Evolutionary conservation across 2,329 filamentous ascomycete species (phyloP).

Genomic region (Aspergillus ruber): DNA sequence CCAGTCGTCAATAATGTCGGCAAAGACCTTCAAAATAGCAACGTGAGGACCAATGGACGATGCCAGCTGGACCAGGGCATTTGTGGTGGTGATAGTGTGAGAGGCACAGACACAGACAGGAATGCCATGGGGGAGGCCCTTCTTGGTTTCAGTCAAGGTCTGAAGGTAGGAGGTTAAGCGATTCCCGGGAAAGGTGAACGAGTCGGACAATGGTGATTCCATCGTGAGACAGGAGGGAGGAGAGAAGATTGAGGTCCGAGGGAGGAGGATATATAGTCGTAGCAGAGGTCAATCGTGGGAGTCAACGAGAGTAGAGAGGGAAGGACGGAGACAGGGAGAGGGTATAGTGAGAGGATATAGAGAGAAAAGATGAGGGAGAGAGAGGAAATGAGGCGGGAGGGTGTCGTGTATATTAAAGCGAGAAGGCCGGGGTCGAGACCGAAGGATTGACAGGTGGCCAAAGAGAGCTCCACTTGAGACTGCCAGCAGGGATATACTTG

Average conservation of each 20-base stretch:
- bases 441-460: constrained; percentile 17
- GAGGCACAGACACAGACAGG: constrained; percentile 45
- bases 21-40: constrained; percentile 55
- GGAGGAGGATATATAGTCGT: background rate
- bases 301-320: background rate
- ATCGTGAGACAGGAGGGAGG: constrained; percentile 5
- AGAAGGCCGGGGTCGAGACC: constrained; percentile 9
- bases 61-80: constrained; percentile 50
- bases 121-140: constrained; percentile 31
- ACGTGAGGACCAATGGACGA: constrained; percentile 56
- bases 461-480: constrained; percentile 10
- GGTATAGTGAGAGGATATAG: background rate
- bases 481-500: background rate
- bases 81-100: constrained; percentile 52
- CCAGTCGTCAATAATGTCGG: constrained; percentile 58
- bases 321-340: background rate
- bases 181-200: constrained; percentile 23
- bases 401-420: constrained; percentile 1
- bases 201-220: constrained; percentile 9
- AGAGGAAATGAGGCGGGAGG: constrained; percentile 1
- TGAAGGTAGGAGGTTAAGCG: constrained; percentile 33
- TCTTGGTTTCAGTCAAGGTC: constrained; percentile 26
- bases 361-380: constrained; percentile 2
- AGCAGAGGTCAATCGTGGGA: background rate
- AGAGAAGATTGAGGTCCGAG: background rate